phyloP scores from a whole-genome alignment of 2,329 filamentous ascomycete species.

The Aspergillus intermedius region DNA sequence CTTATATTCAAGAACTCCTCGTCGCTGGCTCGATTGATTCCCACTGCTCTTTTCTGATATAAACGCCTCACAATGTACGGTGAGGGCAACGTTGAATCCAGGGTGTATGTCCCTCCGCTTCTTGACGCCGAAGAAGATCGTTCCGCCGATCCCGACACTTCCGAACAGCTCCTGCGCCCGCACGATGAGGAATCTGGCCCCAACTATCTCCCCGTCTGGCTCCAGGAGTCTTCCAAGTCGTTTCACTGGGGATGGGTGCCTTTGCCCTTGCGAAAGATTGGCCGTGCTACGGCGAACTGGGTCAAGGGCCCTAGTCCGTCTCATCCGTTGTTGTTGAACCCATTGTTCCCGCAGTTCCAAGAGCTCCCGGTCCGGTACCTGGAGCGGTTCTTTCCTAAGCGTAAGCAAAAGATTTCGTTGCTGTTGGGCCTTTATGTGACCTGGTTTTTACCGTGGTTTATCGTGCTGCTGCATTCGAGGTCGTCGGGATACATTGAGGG shows the following conservation, averaged over 20 bases:
- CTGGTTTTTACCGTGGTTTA: conserved; percentile 44
- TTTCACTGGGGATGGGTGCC: conserved; percentile 46
- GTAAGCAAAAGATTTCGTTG: conserved; percentile 39
- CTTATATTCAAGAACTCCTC: neutral
- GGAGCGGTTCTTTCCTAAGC: conserved; percentile 41
- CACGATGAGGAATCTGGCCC: conserved; percentile 22
- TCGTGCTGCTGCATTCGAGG: conserved; percentile 40
- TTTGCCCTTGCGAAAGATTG: conserved; percentile 39
- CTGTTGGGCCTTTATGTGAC: conserved; percentile 38
- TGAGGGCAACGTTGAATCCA: conserved; percentile 25
- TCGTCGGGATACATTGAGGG: conserved; percentile 44
- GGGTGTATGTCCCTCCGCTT: conserved; percentile 27
- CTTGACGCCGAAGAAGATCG: conserved; percentile 29
- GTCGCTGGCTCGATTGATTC: conserved; percentile 8
- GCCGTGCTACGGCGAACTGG: conserved; percentile 39
- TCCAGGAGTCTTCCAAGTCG: conserved; percentile 42
- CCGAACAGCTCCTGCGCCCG: conserved; percentile 25
- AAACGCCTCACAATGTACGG: conserved; percentile 20
- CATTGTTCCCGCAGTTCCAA: conserved; percentile 42
- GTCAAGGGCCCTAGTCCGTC: conserved; percentile 44
- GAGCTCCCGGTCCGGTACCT: conserved; percentile 40
- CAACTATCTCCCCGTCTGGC: conserved; percentile 38
- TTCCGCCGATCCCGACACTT: conserved; percentile 27
- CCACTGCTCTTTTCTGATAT: neutral
- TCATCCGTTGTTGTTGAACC: conserved; percentile 39